These are phyloP conservation scores for Fusarium vanettenii DNA, from an alignment of 2,329 filamentous ascomycete genomes.

Conservation along the genomic window DNA sequence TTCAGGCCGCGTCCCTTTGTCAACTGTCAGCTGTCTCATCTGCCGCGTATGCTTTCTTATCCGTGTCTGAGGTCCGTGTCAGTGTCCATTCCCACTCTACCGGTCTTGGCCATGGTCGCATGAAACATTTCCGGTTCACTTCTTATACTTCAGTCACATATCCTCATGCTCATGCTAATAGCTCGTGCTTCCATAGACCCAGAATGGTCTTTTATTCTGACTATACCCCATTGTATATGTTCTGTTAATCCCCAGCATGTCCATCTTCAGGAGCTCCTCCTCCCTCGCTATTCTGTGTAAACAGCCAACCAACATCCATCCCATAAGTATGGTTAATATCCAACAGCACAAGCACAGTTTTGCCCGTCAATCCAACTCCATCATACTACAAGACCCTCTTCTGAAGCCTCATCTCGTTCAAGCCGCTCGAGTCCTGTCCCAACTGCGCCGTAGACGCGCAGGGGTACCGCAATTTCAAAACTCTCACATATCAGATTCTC, in stretches of 20 bases:
- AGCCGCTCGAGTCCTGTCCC: constrained; percentile 67
- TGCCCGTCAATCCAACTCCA: constrained; percentile 20
- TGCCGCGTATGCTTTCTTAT: constrained; percentile 1
- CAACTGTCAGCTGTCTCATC: constrained; percentile 8
- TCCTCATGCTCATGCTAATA: constrained; percentile 9
- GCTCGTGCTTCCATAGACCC: constrained; percentile 14
- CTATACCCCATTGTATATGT: constrained; percentile 25
- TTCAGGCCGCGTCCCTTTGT: constrained; percentile 7
- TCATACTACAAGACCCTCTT: constrained; percentile 58
- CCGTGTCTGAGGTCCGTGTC: not conserved
- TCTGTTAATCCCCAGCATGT: constrained; percentile 22
- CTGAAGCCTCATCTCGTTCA: constrained; percentile 65
- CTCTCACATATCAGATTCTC: constrained; percentile 87
- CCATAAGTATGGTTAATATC: constrained; percentile 20
- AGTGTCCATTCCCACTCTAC: not conserved
- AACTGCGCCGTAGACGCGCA: constrained; percentile 80
- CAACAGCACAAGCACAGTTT: constrained; percentile 18
- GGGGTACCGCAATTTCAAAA: constrained; percentile 88
- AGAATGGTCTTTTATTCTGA: constrained; percentile 16
- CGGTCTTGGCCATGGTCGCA: not conserved
- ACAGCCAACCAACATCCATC: constrained; percentile 11
- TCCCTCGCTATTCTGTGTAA: constrained; percentile 9
- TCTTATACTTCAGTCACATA: constrained; percentile 18
- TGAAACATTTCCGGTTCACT: constrained; percentile 9
- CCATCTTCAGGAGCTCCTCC: constrained; percentile 8